phyloP scores from a whole-genome alignment of 805 yeast species.

The Zygotorulaspora florentina region DNA sequence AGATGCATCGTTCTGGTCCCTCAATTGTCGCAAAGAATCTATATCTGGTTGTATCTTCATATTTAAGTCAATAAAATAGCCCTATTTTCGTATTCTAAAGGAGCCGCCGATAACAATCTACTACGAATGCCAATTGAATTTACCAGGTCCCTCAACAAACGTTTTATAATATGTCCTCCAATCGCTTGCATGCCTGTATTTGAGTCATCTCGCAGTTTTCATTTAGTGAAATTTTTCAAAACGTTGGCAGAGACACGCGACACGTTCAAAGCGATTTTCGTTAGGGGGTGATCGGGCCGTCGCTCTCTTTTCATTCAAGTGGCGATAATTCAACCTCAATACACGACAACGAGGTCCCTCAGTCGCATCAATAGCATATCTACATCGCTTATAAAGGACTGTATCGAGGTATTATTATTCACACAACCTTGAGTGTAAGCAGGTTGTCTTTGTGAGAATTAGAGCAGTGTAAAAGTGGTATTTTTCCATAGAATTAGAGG shows the following conservation, averaged over 20 bases:
- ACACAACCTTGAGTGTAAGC: too few species aligned
- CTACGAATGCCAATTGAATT: neutral
- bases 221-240: neutral
- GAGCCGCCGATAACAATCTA: neutral
- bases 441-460: too few species aligned
- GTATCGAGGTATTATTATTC: too few species aligned
- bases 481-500: neutral
- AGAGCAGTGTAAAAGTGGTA: neutral
- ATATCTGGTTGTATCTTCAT: conserved; percentile 48
- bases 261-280: neutral
- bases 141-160: too few species aligned
- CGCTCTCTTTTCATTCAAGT: neutral
- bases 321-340: neutral
- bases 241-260: neutral
- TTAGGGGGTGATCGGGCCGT: neutral
- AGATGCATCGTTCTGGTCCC: conserved; percentile 35
- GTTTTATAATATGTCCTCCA: too few species aligned
- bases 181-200: neutral
- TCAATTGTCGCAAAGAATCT: conserved; percentile 41
- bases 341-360: too few species aligned
- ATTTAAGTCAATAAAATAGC: neutral
- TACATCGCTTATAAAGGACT: too few species aligned
- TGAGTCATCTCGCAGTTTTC: neutral
- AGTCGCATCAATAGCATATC: too few species aligned
- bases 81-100: neutral